Conservation (phyloP, 1,284 basidiomycete species). For the Cryptococcus sp. region DNA sequence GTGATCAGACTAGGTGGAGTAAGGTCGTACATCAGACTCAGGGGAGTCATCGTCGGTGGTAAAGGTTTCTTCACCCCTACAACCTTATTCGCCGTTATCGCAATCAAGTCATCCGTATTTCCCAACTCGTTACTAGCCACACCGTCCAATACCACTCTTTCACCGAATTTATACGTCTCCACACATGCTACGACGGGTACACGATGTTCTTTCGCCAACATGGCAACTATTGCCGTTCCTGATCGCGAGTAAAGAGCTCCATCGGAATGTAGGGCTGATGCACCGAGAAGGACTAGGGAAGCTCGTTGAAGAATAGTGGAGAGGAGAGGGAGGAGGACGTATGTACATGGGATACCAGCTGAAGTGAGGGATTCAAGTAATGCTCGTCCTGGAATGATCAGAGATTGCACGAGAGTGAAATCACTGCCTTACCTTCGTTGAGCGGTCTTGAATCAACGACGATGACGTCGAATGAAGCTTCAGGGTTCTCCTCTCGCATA, state of each 20-base stretch:
- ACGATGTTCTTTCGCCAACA: slow-evolving; percentile 85
- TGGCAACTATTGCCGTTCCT: slow-evolving; percentile 91
- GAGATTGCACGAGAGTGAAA: not conserved
- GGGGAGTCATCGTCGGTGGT: slow-evolving; percentile 54
- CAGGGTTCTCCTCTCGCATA: slow-evolving; percentile 55
- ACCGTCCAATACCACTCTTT: slow-evolving; percentile 86
- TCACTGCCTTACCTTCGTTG: slow-evolving; percentile 64
- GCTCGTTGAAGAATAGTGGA: slow-evolving; percentile 73
- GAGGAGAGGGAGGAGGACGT: slow-evolving; percentile 83
- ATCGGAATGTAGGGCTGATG: slow-evolving; percentile 89
- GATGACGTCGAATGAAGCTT: slow-evolving; percentile 79
- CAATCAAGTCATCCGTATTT: slow-evolving; percentile 42
- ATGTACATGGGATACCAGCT: slow-evolving; percentile 79
- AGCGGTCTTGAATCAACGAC: slow-evolving; percentile 93
- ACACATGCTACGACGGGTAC: slow-evolving; percentile 95
- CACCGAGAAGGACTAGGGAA: slow-evolving; percentile 82
- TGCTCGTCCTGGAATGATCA: slow-evolving; percentile 57
- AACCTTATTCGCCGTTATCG: slow-evolving; percentile 16
- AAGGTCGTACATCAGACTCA: slow-evolving; percentile 85
- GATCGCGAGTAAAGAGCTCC: slow-evolving; percentile 91
- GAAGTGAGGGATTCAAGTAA: slow-evolving; percentile 68
- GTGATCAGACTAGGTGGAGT: slow-evolving; percentile 85
- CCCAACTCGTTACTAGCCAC: slow-evolving; percentile 96
- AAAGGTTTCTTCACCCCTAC: slow-evolving; percentile 10
- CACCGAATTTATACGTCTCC: slow-evolving; percentile 98